Conservation (phyloP, 2,329 filamentous ascomycete genomes). For the Colletotrichum tropicicola region DNA sequence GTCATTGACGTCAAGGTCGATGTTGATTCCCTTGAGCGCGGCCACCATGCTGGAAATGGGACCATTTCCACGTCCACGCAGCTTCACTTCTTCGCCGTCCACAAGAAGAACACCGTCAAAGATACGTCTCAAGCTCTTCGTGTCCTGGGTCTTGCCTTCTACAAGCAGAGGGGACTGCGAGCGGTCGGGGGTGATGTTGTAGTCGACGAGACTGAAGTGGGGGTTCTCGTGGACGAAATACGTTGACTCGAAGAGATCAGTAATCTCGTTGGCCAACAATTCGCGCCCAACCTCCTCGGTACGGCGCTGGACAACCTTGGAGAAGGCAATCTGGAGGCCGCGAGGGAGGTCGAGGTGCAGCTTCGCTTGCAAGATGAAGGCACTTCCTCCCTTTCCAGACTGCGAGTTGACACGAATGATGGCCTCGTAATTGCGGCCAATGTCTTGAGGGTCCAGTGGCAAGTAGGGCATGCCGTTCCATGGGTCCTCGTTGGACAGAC, state of each 20-base stretch:
- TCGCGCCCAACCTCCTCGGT: conserved; percentile 87
- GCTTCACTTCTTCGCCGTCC: conserved; percentile 80
- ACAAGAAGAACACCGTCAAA: conserved; percentile 88
- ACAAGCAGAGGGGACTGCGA: conserved; percentile 76
- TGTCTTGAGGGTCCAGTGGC: conserved; percentile 90
- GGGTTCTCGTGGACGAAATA: conserved; percentile 88
- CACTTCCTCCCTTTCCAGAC: conserved; percentile 91
- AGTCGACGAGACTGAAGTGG: conserved; percentile 88
- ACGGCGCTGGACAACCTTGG: conserved; percentile 82
- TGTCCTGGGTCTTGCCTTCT: conserved; percentile 78
- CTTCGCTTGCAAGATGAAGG: conserved; percentile 85
- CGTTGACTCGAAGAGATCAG: conserved; percentile 84
- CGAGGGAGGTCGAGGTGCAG: conserved; percentile 93
- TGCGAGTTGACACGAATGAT: conserved; percentile 98
- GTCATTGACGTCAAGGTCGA: conserved; percentile 89
- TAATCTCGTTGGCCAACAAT: conserved; percentile 84
- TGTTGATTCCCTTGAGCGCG: conserved; percentile 79
- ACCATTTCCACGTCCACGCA: conserved; percentile 86
- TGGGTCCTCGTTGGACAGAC: conserved; percentile 67
- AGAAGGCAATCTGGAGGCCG: conserved; percentile 91
- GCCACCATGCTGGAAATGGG: conserved; percentile 89
- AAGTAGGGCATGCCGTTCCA: conserved; percentile 84
- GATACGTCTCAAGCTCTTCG: conserved; percentile 78
- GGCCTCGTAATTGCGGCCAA: conserved; percentile 96
- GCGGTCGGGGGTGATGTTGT: conserved; percentile 88